A percentile compares a stretch with the other conserved stretches of the same genome.
These are phyloP conservation scores for Podospora conica DNA, from an alignment of 495 filamentous ascomycete genomes.

Conservation along the genomic window DNA sequence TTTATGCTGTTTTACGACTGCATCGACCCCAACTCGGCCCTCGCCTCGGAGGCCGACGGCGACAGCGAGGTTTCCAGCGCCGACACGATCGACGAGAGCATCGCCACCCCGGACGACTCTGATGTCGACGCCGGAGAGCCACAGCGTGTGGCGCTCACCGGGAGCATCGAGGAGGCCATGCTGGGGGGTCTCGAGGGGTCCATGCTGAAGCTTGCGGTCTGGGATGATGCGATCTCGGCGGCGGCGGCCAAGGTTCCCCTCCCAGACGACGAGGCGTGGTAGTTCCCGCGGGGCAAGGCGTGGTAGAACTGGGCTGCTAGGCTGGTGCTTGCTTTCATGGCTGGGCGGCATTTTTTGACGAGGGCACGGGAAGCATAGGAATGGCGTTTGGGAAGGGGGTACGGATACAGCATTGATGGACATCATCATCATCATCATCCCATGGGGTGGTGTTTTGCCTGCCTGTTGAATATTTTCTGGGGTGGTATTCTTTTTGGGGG, in stretches of 20 bases:
- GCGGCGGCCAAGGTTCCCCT: neutral
- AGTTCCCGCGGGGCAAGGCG: neutral
- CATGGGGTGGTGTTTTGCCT: neutral
- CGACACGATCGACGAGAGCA: neutral
- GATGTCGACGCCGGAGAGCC: constrained; percentile 5
- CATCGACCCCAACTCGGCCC: constrained; percentile 35
- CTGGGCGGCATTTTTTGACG: neutral
- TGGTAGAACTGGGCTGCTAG: neutral
- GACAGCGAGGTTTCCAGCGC: neutral
- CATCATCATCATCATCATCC: neutral
- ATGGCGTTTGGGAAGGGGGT: constrained; percentile 13
- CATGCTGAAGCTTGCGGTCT: neutral
- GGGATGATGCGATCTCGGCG: neutral
- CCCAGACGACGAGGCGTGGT: neutral
- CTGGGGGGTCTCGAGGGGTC: neutral
- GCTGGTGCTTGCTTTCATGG: neutral
- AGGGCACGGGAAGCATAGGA: constrained; percentile 18
- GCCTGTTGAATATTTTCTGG: neutral
- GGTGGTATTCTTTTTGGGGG: neutral
- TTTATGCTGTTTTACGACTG: constrained; percentile 98
- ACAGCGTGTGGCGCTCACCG: neutral
- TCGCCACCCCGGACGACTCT: neutral
- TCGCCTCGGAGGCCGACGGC: constrained; percentile 15
- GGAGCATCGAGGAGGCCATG: neutral
- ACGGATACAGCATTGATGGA: neutral